Evolutionary conservation across 2,329 filamentous ascomycete species (phyloP).

Genomic region (Aspergillus ruber): DNA sequence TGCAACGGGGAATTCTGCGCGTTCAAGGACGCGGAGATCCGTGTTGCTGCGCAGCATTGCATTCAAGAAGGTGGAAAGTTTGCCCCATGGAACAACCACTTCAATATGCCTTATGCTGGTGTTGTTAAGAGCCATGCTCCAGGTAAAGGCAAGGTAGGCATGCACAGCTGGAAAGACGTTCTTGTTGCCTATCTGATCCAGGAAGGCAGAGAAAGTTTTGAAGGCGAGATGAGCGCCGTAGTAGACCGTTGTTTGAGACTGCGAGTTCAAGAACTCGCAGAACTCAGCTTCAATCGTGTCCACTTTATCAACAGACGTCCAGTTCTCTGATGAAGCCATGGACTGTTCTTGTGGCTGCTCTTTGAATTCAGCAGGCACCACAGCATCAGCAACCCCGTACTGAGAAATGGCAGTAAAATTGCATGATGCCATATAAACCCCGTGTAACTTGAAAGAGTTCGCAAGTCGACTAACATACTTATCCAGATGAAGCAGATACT

Average conservation of each 20-base stretch:
- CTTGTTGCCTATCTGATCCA: constrained; percentile 44
- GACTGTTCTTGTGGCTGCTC: constrained; percentile 8
- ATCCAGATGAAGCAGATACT: constrained; percentile 42
- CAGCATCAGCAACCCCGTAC: constrained; percentile 42
- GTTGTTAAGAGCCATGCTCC: constrained; percentile 33
- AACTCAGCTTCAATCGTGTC: constrained; percentile 10
- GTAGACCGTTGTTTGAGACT: constrained; percentile 19
- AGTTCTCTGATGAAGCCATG: constrained; percentile 16
- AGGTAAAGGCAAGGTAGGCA: constrained; percentile 49
- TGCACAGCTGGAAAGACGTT: constrained; percentile 52
- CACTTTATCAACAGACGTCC: constrained; percentile 11
- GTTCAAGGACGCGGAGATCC: constrained; percentile 30
- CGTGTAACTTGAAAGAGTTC: constrained; percentile 47
- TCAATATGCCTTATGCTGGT: constrained; percentile 36
- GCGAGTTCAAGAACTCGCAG: constrained; percentile 9
- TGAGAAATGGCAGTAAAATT: constrained; percentile 52
- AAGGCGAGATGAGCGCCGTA: constrained; percentile 38
- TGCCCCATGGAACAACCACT: constrained; percentile 45
- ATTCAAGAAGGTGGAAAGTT: constrained; percentile 49
- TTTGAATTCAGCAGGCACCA: constrained; percentile 23
- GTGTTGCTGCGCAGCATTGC: constrained; percentile 39
- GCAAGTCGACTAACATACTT: constrained; percentile 43
- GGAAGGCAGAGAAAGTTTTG: constrained; percentile 37
- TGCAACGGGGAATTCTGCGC: constrained; percentile 36
- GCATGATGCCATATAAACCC: constrained; percentile 48